Evolutionary conservation across 768 basidiomycete genomes (phyloP), one percentile per base, ranked within the genome.

Genomic region (Pisolithus sp.): DNA sequence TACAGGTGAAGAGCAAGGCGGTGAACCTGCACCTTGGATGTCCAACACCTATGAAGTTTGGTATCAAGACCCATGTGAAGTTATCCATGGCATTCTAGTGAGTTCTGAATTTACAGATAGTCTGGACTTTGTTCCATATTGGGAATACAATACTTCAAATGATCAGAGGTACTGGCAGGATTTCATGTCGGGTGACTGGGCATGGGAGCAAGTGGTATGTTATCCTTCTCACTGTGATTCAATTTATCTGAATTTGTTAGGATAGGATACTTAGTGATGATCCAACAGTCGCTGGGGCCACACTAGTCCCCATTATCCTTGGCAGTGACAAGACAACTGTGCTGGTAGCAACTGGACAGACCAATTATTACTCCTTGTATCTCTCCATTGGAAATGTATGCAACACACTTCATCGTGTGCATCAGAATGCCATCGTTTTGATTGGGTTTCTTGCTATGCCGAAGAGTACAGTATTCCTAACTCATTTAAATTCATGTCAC

Each of bases 371-470:
- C 12, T 50, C 42, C 0, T 45, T 57, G 1, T 57, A 57, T 48
- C 9, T 55, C 7, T 56, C 50, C 1, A 55, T 57, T 1, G 40
- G 55, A 23, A 57, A 57, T 40, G 39, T 57, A 1, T 31, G 6
- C 5, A 57, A 57, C 24, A 50, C 18, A 24, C 40, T 46, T 12
- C 17, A 23, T 9, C 21, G 21, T 23, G 50, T 50, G 31, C 51
- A 57, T 20, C 5, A 26, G 0, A 30, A 54, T 40, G 53, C 49
- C 0, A 18, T 57, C 3, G 48, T 51, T 0, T 48, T 67, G 8
- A 52, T 69, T 18, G 67, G 54, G 0, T 72, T 73, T 51, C 52
- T 67, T 23, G 52, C 61, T 5, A 67, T 69, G 28, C 59, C 63
- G 0, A 67, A 68, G 23, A 24, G 23, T 24, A 24, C 23, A 5